Conservation (phyloP, 2,329 filamentous ascomycete species). For the Neofusicoccum laricinum region DNA sequence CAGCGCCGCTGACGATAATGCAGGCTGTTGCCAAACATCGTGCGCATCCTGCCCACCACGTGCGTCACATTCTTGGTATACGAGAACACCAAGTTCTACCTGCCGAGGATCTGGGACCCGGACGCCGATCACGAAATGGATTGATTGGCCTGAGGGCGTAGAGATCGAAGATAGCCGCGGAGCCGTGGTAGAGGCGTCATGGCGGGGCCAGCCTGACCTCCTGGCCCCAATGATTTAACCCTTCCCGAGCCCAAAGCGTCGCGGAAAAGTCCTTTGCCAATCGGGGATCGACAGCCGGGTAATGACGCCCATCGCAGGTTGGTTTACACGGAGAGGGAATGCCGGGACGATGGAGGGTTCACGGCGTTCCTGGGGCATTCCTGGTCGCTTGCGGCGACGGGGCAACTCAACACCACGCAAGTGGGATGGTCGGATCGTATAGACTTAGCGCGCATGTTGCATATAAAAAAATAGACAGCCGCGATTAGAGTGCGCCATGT, state of each 20-base stretch:
- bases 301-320: background rate
- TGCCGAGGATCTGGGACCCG: constrained; percentile 44
- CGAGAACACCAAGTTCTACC: constrained; percentile 80
- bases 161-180: background rate
- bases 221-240: background rate
- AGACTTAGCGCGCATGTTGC: constrained; percentile 13
- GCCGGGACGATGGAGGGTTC: background rate
- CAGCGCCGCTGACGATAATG: background rate
- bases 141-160: background rate
- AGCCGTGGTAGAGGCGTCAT: background rate
- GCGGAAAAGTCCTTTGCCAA: background rate
- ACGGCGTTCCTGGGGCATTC: constrained; percentile 8
- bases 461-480: constrained; percentile 11
- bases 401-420: constrained; percentile 12
- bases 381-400: constrained; percentile 7
- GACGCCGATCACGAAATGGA: constrained; percentile 10
- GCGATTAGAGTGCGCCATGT: background rate
- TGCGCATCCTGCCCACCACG: constrained; percentile 88
- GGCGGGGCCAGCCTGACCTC: background rate
- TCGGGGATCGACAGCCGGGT: background rate
- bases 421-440: constrained; percentile 10
- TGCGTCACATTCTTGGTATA: constrained; percentile 97
- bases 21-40: constrained; percentile 74
- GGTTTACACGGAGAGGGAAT: background rate
- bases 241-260: background rate